Evolutionary conservation across 495 filamentous ascomycete genomes (phyloP), one percentile per base, ranked within the genome.

Genomic region (Penicillium malachiteum): DNA sequence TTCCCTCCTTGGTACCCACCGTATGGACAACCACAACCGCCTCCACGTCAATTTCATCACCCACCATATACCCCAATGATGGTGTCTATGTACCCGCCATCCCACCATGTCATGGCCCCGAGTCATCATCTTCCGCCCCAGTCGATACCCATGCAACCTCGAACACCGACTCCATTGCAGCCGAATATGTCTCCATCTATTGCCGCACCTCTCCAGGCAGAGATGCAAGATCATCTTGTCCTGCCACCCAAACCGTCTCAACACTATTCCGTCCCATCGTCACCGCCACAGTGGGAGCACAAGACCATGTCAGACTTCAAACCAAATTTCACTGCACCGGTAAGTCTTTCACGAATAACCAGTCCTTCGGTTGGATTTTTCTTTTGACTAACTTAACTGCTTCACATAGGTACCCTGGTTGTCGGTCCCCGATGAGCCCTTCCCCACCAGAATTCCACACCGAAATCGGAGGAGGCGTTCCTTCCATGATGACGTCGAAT

Each of bases 321-420:
- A 50, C 65, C 66, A 34, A 80, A 81, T 0, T 92, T 86, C 65
- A 78, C 75, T 62, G 79, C 86, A 61, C 84, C 85, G 16, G 87
- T 90, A 78, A 80, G 86, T 7, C 17, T 39, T 37, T 40, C 14
- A 30, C 17, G 39, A 31, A 33, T 1, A 3, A 13, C 18, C 18
- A 9, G 12, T 42, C 12, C 4, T 26, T 26, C 4, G 2, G 21
- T 26, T 4, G 1, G 1, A 26, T 26, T 2, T 26, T 26, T 26
- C 21, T 26, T 26, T 26, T 26, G 2, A 26, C 4, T 39, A 52
- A 30, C 50, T 55, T 63, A 13, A 58, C 39, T 30, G 1, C 16
- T 49, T 34, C 17, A 56, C 21, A 42, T 60, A 90, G 84, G 74
- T 96, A 3, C 92, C 92, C 10, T 96, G 91, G 91, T 76, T 86